Evolutionary conservation across 306 rosid species (phyloP).

Genomic region (Castanea mollissima): DNA sequence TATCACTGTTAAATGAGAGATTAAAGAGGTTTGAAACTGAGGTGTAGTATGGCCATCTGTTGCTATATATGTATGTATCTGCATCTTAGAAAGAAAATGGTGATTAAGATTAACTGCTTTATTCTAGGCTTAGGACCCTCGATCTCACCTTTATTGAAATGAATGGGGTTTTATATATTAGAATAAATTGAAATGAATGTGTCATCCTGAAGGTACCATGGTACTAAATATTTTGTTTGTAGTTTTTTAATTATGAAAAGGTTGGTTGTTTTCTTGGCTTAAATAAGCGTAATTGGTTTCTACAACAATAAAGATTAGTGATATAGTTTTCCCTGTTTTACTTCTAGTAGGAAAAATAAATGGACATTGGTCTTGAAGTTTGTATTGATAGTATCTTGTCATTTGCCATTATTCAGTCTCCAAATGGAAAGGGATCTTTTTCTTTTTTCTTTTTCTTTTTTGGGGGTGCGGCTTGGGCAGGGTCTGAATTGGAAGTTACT

Average conservation of each 20-base stretch:
- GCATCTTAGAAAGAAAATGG: background rate
- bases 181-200: background rate
- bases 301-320: background rate
- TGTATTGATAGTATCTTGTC: background rate
- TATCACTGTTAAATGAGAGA: background rate
- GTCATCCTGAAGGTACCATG: background rate
- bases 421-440: background rate
- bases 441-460: background rate
- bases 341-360: background rate
- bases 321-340: background rate
- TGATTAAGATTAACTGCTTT: background rate
- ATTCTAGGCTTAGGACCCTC: background rate
- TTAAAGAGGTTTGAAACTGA: background rate
- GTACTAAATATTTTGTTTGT: background rate
- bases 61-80: background rate
- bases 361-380: background rate
- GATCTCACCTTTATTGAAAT: background rate
- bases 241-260: background rate
- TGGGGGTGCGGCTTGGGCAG: background rate
- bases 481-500: background rate
- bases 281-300: background rate
- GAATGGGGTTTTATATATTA: background rate
- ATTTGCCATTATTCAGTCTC: background rate
- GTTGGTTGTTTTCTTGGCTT: background rate
- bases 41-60: background rate